A percentile compares a stretch with the other conserved stretches of the same genome.
Conservation (phyloP, 2,329 filamentous ascomycete genomes). For the Celoporthe dispersa region DNA sequence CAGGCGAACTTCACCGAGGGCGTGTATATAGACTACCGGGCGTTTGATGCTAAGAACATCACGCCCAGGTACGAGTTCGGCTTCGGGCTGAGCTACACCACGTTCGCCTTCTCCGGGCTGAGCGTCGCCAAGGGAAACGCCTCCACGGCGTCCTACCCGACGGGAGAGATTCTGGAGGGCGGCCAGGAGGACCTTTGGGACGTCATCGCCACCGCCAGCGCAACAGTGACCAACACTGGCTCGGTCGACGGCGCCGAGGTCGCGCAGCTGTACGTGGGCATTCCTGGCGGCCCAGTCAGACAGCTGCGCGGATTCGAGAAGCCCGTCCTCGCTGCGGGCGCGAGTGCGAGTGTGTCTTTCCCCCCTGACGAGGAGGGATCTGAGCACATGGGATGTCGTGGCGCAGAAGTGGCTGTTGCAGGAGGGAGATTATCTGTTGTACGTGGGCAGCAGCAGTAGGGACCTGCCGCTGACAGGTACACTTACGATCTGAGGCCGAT, state of each 20-base stretch:
- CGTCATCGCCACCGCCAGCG: slow-evolving; percentile 44
- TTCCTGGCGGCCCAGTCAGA: slow-evolving; percentile 50
- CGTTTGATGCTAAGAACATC: slow-evolving; percentile 54
- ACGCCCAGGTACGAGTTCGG: slow-evolving; percentile 59
- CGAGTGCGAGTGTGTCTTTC: slow-evolving; percentile 50
- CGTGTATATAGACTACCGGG: slow-evolving; percentile 57
- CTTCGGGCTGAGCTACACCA: slow-evolving; percentile 60
- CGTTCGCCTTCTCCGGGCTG: slow-evolving; percentile 52
- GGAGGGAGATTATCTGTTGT: slow-evolving; percentile 45
- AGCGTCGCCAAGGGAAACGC: slow-evolving; percentile 36
- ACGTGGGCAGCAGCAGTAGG: slow-evolving; percentile 49
- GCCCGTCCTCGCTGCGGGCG: slow-evolving; percentile 49
- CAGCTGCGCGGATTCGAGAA: slow-evolving; percentile 68
- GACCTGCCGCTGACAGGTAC: slow-evolving; percentile 57
- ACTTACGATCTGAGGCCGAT: slow-evolving; percentile 21
- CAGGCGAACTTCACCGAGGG: slow-evolving; percentile 56
- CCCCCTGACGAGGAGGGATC: slow-evolving; percentile 60
- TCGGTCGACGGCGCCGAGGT: slow-evolving; percentile 46
- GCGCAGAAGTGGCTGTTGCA: slow-evolving; percentile 61
- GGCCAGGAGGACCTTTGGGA: slow-evolving; percentile 54
- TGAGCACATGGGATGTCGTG: slow-evolving; percentile 65
- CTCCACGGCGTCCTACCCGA: slow-evolving; percentile 42
- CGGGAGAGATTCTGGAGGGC: slow-evolving; percentile 46
- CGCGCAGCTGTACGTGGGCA: slow-evolving; percentile 49
- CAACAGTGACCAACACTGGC: slow-evolving; percentile 38